A percentile compares a stretch with the other conserved stretches of the same genome.
phyloP scores from a whole-genome alignment of 169 alveolate species.

The Plasmodium relictum region DNA sequence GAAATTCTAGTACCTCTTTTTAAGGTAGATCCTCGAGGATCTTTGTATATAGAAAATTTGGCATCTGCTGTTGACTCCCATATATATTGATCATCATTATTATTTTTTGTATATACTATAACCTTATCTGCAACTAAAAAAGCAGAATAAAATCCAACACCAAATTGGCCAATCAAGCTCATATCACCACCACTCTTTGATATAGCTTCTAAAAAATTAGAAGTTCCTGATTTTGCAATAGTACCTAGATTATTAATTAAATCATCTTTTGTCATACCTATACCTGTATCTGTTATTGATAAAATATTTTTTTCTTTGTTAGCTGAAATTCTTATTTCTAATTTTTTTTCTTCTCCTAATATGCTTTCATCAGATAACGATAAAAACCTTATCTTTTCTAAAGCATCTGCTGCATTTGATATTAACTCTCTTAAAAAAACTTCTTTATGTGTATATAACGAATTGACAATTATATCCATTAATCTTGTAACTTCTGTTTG shows the following conservation, averaged over 20 bases:
- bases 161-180: constrained; percentile 99
- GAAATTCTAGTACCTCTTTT: constrained; percentile 98
- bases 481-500: constrained; percentile 98
- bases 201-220: constrained; percentile 98
- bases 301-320: constrained; percentile 94
- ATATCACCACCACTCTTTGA: constrained; percentile 96
- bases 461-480: constrained; percentile 99
- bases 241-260: constrained; percentile 99
- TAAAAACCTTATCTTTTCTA: constrained; percentile 95
- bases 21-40: constrained; percentile 97
- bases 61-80: constrained; percentile 99
- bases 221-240: constrained; percentile 99
- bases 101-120: constrained; percentile 94
- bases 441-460: constrained; percentile 98
- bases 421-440: constrained; percentile 98
- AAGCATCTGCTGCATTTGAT: constrained; percentile 99
- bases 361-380: constrained; percentile 80
- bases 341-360: constrained; percentile 86
- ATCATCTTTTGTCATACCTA: constrained; percentile 99
- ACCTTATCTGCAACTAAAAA: constrained; percentile 99
- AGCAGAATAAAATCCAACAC: constrained; percentile 99
- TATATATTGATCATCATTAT: constrained; percentile 96
- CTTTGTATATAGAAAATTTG: constrained; percentile 94
- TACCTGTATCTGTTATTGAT: constrained; percentile 97
- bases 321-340: constrained; percentile 95